Base-by-base conservation (phyloP, 139 green algal species). In the Diplosphaera chodatii region DNA sequence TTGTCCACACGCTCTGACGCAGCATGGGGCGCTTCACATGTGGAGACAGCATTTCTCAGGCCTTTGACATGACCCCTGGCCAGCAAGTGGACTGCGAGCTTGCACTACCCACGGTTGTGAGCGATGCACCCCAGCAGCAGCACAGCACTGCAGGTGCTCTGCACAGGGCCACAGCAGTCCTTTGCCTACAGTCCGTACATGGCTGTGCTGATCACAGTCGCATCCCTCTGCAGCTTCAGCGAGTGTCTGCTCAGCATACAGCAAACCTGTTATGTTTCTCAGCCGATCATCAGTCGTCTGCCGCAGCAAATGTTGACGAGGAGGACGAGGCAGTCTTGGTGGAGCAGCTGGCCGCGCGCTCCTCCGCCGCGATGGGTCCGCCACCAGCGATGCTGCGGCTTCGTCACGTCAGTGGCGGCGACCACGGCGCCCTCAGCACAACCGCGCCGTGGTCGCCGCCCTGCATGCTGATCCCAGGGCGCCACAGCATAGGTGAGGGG, bases 321-420 rank as follows among this genome's bases (percentile, higher is more conserved):
- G 79, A 84, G 62, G 79, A 84, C 33, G 79, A 84, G 28, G 79
- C 82, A 16, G 79, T 76, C 0, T 82, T 84, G 32, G 41, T 84
- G 72, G 76, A 80, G 59, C 63, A 64, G 25, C 40, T 84, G 23
- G 67, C 73, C 65, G 27, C 66, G 64, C 4, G 67, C 66, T 18
- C 40, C 32, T 2, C 56, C 55, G 23, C 73, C 66, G 59, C 21
- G 23, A 48, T 67, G 59, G 34, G 68, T 63, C 62, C 32, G 6
- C 74, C 67, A 28, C 64, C 76, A n/a, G 34, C 76, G 3, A 34
- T 80, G 56, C 29, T 80, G 32, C 74, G 74, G 62, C 74, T 78
- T 15, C 68, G 74, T 16, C 22, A 16, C 3, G 22, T 40, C 48
- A 59, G 48, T 25, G 48, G 48, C 48, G 48, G 48, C 48, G 48